A percentile compares a stretch with the other conserved stretches of the same genome.
These are phyloP conservation scores for Stachybotrys elegans DNA, from an alignment of 2,329 filamentous ascomycete species.

Conservation along the genomic window DNA sequence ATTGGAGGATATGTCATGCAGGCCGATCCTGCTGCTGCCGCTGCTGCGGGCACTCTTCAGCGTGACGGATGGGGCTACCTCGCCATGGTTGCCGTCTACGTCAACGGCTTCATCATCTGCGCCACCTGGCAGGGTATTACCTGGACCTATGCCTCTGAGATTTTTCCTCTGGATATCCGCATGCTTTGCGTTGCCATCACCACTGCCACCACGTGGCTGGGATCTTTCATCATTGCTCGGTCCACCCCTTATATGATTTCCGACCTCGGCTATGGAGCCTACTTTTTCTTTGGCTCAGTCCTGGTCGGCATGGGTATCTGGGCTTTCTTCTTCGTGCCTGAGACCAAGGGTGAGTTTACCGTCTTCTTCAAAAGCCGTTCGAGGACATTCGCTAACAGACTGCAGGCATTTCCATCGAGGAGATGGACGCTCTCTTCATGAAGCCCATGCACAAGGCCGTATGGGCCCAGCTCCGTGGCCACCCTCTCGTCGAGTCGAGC, in stretches of 20 bases:
- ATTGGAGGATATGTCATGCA: slow-evolving; percentile 31
- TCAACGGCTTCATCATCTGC: slow-evolving; percentile 34
- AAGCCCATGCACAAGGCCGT: slow-evolving; percentile 16
- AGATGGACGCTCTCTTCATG: slow-evolving; percentile 30
- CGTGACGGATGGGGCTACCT: slow-evolving; percentile 35
- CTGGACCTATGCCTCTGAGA: slow-evolving; percentile 41
- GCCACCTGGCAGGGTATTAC: slow-evolving; percentile 38
- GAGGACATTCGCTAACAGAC: neutral
- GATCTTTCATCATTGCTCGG: slow-evolving; percentile 28
- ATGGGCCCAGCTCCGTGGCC: slow-evolving; percentile 14
- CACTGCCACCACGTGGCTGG: slow-evolving; percentile 25
- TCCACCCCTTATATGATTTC: slow-evolving; percentile 32
- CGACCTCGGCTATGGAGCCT: slow-evolving; percentile 39
- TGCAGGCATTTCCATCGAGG: slow-evolving; percentile 34
- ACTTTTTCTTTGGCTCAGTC: slow-evolving; percentile 43
- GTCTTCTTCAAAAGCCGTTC: neutral
- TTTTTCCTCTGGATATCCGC: slow-evolving; percentile 32
- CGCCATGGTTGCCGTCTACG: slow-evolving; percentile 41
- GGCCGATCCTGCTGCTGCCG: slow-evolving; percentile 28
- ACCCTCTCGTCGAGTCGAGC: too few species aligned
- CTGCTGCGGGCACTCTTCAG: slow-evolving; percentile 38
- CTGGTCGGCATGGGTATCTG: slow-evolving; percentile 37
- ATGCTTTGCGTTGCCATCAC: slow-evolving; percentile 22
- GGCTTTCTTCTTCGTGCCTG: slow-evolving; percentile 42
- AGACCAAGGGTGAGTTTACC: slow-evolving; percentile 36